Conservation (phyloP, 208 protist species). For the Trypanosoma mega region DNA sequence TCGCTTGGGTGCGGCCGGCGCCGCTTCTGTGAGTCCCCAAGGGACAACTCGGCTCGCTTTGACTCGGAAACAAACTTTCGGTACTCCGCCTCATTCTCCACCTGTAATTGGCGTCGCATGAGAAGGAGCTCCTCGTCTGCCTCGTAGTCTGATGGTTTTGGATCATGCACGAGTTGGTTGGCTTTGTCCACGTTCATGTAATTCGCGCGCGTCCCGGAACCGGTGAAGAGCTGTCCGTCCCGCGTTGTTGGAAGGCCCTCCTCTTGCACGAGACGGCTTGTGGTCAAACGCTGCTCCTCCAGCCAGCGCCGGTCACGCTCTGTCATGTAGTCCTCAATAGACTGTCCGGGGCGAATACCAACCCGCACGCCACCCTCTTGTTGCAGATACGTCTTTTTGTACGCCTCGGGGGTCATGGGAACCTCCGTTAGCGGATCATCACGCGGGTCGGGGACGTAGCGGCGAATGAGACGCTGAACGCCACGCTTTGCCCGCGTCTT, state of each 20-base stretch:
- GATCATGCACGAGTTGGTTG: slow-evolving; percentile 58
- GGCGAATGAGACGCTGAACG: slow-evolving; percentile 58
- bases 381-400: slow-evolving; percentile 56
- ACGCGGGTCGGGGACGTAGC: slow-evolving; percentile 80
- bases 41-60: slow-evolving; percentile 60
- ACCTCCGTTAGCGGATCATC: slow-evolving; percentile 80
- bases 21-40: slow-evolving; percentile 67
- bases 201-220: slow-evolving; percentile 39
- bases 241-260: slow-evolving; percentile 56
- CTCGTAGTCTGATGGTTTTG: slow-evolving; percentile 71
- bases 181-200: slow-evolving; percentile 75
- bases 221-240: slow-evolving; percentile 71
- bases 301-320: slow-evolving; percentile 80
- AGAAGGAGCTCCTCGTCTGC: slow-evolving; percentile 78
- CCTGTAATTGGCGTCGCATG: slow-evolving; percentile 81
- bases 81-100: slow-evolving; percentile 87
- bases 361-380: slow-evolving; percentile 79
- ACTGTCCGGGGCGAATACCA: slow-evolving; percentile 80
- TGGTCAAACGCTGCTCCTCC: slow-evolving; percentile 37
- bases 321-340: slow-evolving; percentile 85
- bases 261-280: slow-evolving; percentile 36
- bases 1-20: slow-evolving; percentile 80
- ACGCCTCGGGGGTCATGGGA: slow-evolving; percentile 66
- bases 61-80: slow-evolving; percentile 84
- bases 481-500: slow-evolving; percentile 47